A percentile compares a stretch with the other conserved stretches of the same genome.
Evolutionary conservation across 495 filamentous ascomycete species (phyloP).

Genomic region (Patellaria atrata): DNA sequence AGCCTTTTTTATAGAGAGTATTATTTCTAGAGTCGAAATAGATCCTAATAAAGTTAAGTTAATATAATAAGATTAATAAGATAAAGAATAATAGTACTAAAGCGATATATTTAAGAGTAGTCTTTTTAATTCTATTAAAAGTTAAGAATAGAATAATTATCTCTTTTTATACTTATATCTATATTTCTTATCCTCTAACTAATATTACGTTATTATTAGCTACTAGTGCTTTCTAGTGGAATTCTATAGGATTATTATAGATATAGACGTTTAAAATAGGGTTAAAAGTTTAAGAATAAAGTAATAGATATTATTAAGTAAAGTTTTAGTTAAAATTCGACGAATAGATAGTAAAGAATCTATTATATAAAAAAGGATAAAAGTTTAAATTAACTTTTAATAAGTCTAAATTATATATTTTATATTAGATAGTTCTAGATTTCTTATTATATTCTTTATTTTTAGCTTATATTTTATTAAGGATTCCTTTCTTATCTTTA

Average conservation of each 20-base stretch:
- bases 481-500: slow-evolving; percentile 17
- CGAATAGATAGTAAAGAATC: slow-evolving; percentile 1
- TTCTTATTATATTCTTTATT: slow-evolving; percentile 5
- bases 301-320: not conserved
- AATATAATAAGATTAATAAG: slow-evolving; percentile 2
- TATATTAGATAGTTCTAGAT: not conserved
- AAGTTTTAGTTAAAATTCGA: slow-evolving; percentile 3
- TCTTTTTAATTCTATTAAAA: slow-evolving; percentile 1
- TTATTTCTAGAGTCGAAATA: slow-evolving; percentile 7
- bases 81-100: slow-evolving; percentile 8
- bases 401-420: not conserved
- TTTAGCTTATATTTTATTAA: slow-evolving; percentile 3
- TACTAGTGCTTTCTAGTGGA: slow-evolving; percentile 2
- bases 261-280: slow-evolving; percentile 4
- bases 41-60: slow-evolving; percentile 3
- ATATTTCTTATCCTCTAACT: not conserved
- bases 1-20: not conserved
- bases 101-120: slow-evolving; percentile 6
- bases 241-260: slow-evolving; percentile 6
- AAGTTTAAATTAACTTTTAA: not conserved
- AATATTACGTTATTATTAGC: slow-evolving; percentile 2
- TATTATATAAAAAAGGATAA: slow-evolving; percentile 1
- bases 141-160: slow-evolving; percentile 5
- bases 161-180: slow-evolving; percentile 4
- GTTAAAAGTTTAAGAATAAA: slow-evolving; percentile 4